Evolutionary conservation across 495 filamentous ascomycete genomes (phyloP).

Genomic region (Entonaema liquescens): DNA sequence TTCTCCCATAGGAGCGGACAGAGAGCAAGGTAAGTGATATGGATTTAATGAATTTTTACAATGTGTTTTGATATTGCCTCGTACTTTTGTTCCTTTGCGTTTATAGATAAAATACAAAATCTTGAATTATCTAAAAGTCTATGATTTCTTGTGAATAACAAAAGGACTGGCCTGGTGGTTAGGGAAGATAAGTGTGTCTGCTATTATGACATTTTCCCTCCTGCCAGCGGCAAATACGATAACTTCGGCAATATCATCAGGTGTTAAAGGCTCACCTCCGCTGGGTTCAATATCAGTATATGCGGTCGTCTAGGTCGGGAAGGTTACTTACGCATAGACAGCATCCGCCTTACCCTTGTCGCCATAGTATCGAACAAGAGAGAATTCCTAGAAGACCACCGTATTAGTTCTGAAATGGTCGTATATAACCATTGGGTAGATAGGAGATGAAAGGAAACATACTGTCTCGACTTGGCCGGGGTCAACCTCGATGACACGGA

Average conservation of each 20-base stretch:
- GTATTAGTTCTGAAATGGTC: constrained; percentile 26
- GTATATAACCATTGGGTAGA: not conserved
- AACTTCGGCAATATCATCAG: constrained; percentile 94
- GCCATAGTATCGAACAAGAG: constrained; percentile 89
- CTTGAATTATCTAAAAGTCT: not conserved
- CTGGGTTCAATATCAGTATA: constrained; percentile 54
- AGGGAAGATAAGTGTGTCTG: constrained; percentile 90
- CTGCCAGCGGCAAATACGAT: constrained; percentile 90
- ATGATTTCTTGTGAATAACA: constrained; percentile 48
- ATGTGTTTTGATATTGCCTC: not conserved
- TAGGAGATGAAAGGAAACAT: constrained; percentile 33
- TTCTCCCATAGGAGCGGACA: not conserved
- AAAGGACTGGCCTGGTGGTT: constrained; percentile 67
- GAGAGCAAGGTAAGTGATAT: constrained; percentile 1
- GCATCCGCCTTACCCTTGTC: constrained; percentile 95
- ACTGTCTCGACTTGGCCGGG: constrained; percentile 97
- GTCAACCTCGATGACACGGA: constrained; percentile 91
- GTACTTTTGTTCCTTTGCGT: not conserved
- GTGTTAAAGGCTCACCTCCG: constrained; percentile 88
- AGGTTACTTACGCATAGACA: constrained; percentile 80
- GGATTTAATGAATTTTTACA: not conserved
- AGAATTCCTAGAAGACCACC: constrained; percentile 79
- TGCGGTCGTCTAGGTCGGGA: not conserved
- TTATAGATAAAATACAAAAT: constrained; percentile 19
- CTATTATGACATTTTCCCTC: constrained; percentile 93